Base-by-base conservation (phyloP, 2,329 filamentous ascomycete genomes). In the Sordariomycetes sp. region DNA sequence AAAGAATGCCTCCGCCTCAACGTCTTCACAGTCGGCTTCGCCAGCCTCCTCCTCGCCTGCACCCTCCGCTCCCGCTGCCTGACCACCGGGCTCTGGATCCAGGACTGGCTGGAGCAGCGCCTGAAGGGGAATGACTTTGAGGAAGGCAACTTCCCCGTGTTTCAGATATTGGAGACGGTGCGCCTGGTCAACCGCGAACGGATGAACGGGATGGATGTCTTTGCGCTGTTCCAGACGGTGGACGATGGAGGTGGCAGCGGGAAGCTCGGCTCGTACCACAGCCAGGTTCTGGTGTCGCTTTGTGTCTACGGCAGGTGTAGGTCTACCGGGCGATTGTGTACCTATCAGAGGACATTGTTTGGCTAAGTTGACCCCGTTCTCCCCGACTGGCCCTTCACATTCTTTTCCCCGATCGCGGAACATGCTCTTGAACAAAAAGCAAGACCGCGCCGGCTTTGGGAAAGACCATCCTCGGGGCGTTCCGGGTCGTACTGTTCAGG, bases 111-210 rank as follows among this genome's bases (percentile, higher is more conserved):
- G 2, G 60, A 62, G 20, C 53, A 61, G 7, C 58, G 58, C 4
- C 53, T 62, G 3, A 56, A 50, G 8, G 58, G 43, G 0, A 54
- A 25, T 25, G 60, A 34, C 4, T 59, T 65, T 16, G 64, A 66
- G 32, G 64, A 66, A 28, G 64, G 64, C 3, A 63, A 56, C 35
- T 65, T 65, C 25, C 64, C 64, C 0, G 53, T 64, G 2, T 37
- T 63, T 3, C 64, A 66, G 48, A 58, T 61, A 16, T 58, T 64
- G 2, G 54, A 60, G 5, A 61, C 59, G 0, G 32, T 65, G 1
- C 59, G 61, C 0, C 54, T 61, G 6, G 25, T 64, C 0, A 64
- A 64, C 16, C 20, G 46, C 0, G 61, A 66, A 37, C 59, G 62
- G 2, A 40, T 22, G 63, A 54, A 56, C 37, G 59, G 55, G 4